Evolutionary conservation across 2,329 filamentous ascomycete genomes (phyloP), one percentile per base, ranked within the genome.

Genomic region (Pseudogymnoascus destructans): DNA sequence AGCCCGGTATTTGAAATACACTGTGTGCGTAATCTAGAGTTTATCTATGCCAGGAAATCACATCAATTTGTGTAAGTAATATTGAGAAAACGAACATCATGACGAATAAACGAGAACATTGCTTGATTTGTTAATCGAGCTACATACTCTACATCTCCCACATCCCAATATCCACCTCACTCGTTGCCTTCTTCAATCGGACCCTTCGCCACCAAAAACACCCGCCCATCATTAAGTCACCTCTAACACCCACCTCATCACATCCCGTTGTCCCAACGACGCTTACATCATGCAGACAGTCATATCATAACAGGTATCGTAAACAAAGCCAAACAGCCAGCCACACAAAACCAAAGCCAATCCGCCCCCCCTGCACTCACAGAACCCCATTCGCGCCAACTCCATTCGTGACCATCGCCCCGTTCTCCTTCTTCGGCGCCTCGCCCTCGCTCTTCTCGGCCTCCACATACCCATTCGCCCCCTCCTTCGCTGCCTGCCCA

Each of bases 221-320:
- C 46, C n/a, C 25, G 15, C 23, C 11, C 25, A 30, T 52, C 25
- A 52, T 52, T 52, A 52, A 52, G 10, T 30, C 25, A 19, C 46
- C 23, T 7, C n/a, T 13, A n/a, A 17, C 46, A 15, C 25, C 46
- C 23, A 19, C n/a, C 46, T 30, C 46, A 30, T 52, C 46, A 52
- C 46, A 30, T 30, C 23, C 17, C 46, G 13, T 23, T n/a, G 23
- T 30, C 25, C 42, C 13, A 52, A 52, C 42, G 42, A 52, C 9
- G n/a, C 23, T 2, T 15, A 30, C 23, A 10, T 30, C 46, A 5
- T 52, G 25, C 46, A 30, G 17, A 52, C 46, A 30, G 46, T 25
- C 46, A 52, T 52, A 52, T 52, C 46, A 52, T 52, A 52, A 52
- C 46, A 52, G 25, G 46, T 52, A 52, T 52, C 46, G 46, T 52